Conservation (phyloP, 2,329 filamentous ascomycete species). For the Anthostomella pinea region DNA sequence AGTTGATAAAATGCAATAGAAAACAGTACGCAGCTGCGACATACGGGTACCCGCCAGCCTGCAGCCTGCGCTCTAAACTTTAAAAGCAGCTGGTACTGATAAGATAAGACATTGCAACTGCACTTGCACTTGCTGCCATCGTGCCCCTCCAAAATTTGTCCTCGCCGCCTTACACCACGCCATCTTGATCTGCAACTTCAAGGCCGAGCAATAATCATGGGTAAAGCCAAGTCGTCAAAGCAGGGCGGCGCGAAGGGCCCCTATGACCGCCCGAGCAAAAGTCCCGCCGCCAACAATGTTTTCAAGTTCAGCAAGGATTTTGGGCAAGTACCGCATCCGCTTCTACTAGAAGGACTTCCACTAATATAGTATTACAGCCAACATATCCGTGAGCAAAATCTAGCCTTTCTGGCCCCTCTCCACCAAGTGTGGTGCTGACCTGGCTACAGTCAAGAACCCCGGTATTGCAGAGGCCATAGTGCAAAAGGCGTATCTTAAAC, state of each 20-base stretch:
- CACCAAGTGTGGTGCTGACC: too few relatives aligned
- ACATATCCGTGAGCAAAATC: constrained; percentile 92
- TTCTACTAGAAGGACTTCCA: background rate
- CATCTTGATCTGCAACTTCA: background rate
- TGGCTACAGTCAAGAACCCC: too few relatives aligned
- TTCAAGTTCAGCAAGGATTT: constrained; percentile 93
- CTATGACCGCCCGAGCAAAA: constrained; percentile 40
- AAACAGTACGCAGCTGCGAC: too few relatives aligned
- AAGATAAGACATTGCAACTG: too few relatives aligned
- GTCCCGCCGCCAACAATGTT: constrained; percentile 66
- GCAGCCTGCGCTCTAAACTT: too few relatives aligned
- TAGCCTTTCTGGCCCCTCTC: too few relatives aligned
- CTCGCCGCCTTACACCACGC: constrained; percentile 7
- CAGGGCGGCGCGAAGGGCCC: constrained; percentile 34
- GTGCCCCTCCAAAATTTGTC: background rate
- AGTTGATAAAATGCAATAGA: too few relatives aligned
- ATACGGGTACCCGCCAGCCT: too few relatives aligned
- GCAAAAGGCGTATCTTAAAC: constrained; percentile 84
- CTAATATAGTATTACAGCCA: constrained; percentile 61
- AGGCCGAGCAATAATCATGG: constrained; percentile 30
- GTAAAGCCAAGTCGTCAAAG: constrained; percentile 39
- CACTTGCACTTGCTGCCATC: background rate
- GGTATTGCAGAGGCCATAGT: constrained; percentile 69
- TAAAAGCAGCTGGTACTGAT: too few relatives aligned
- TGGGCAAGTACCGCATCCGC: constrained; percentile 50